phyloP scores from a whole-genome alignment of 331 rosid genomes.

The Acacia pycnantha region DNA sequence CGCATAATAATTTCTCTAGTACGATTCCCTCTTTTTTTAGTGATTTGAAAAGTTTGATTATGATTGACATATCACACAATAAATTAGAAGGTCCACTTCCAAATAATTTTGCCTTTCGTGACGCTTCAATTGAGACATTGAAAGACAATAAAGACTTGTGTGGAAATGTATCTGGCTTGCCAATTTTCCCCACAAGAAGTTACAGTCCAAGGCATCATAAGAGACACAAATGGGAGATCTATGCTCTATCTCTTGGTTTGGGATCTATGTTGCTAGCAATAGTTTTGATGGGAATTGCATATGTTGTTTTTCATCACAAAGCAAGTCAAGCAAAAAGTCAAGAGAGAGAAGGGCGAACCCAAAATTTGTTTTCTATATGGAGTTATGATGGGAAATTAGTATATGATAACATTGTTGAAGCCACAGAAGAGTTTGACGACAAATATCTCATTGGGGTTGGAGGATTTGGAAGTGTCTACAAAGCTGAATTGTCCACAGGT shows the following conservation, averaged over 20 bases:
- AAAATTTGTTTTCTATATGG: neutral
- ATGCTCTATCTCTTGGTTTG: neutral
- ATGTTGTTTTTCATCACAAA: neutral
- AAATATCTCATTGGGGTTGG: neutral
- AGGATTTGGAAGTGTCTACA: neutral
- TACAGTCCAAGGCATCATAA: neutral
- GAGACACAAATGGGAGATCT: neutral
- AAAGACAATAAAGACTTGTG: neutral
- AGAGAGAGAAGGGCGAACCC: neutral
- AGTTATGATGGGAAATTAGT: neutral
- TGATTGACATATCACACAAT: neutral
- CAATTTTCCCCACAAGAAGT: neutral
- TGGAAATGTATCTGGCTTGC: slow-evolving; percentile 13
- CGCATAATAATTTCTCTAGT: neutral
- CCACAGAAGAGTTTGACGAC: neutral
- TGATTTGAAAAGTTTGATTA: neutral
- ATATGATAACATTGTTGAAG: neutral
- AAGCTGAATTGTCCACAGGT: neutral
- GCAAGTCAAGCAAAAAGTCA: neutral
- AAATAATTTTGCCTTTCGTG: neutral
- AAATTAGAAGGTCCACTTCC: neutral
- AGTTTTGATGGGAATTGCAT: neutral
- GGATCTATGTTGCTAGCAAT: neutral
- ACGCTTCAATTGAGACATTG: neutral
- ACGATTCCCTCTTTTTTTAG: neutral